Percentiles rank a stretch among this genome's conserved stretches.
These are phyloP conservation scores for Cyclocybe cylindracea DNA, from an alignment of 768 basidiomycete species.

Conservation along the genomic window DNA sequence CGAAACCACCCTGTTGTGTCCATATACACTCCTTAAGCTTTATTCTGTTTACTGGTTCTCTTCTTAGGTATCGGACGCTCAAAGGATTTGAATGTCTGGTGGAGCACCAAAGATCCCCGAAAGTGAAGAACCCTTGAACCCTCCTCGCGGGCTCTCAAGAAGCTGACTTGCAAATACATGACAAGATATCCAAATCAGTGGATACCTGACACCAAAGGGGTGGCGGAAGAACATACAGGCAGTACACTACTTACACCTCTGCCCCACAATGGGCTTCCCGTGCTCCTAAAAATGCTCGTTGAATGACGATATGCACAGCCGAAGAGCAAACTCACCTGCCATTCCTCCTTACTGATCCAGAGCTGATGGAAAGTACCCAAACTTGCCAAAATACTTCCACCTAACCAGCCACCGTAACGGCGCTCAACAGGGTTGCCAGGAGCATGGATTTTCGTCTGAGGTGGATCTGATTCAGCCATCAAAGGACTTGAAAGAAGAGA, in stretches of 20 bases:
- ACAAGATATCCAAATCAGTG: no score
- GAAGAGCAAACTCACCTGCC: constrained; percentile 60
- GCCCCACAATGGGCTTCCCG: constrained; percentile 79
- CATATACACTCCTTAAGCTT: no score
- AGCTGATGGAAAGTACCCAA: constrained; percentile 97
- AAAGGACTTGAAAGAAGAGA: constrained; percentile 1
- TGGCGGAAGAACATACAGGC: constrained; percentile 3
- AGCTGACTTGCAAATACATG: no score
- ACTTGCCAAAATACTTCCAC: constrained; percentile 92
- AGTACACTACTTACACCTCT: constrained; percentile 75
- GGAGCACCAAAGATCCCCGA: no score
- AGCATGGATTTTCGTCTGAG: constrained; percentile 85
- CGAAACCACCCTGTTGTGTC: no score
- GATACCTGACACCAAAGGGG: not conserved
- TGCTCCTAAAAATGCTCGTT: constrained; percentile 56
- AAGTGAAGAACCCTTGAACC: no score
- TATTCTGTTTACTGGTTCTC: no score
- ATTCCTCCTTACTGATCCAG: constrained; percentile 94
- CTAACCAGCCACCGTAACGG: constrained; percentile 92
- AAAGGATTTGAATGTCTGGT: no score
- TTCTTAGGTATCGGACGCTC: no score
- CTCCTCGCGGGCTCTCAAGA: no score
- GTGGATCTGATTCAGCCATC: not conserved
- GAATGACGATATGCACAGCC: not conserved
- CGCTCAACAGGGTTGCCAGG: constrained; percentile 90